phyloP scores from a whole-genome alignment of 2,329 filamentous ascomycete genomes.

The Fusarium brevicatenulatum region DNA sequence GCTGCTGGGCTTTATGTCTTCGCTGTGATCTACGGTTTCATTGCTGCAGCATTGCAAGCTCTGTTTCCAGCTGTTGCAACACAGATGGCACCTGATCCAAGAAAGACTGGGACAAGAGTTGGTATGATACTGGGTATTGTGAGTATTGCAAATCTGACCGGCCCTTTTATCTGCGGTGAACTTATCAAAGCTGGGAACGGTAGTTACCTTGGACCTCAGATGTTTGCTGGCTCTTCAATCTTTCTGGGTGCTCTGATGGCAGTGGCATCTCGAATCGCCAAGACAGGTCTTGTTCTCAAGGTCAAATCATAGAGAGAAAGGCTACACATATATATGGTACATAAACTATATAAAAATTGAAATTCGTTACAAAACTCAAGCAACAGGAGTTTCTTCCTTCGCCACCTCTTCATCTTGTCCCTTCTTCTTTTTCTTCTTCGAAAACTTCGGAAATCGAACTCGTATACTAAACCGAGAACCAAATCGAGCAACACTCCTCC shows the following conservation, averaged over 20 bases:
- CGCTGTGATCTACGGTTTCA: constrained; percentile 59
- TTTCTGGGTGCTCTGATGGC: constrained; percentile 37
- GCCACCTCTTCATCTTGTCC: not conserved
- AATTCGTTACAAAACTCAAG: too few species aligned
- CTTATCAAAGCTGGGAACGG: constrained; percentile 33
- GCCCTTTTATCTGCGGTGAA: constrained; percentile 42
- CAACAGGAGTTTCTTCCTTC: not conserved
- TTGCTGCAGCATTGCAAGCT: constrained; percentile 60
- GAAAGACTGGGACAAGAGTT: constrained; percentile 47
- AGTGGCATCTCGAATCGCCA: constrained; percentile 26
- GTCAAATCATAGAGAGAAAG: constrained; percentile 16
- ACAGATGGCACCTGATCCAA: constrained; percentile 50
- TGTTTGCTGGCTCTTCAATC: constrained; percentile 40
- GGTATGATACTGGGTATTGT: constrained; percentile 51
- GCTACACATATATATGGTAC: rapidly evolving
- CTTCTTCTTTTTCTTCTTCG: not conserved
- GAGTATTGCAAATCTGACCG: constrained; percentile 45
- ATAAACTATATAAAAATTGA: rapidly evolving
- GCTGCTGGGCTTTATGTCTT: constrained; percentile 43
- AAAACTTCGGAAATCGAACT: not conserved
- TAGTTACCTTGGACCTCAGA: constrained; percentile 38
- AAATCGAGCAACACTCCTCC: not conserved
- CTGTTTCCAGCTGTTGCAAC: constrained; percentile 62
- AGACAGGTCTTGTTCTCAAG: constrained; percentile 20
- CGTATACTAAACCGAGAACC: not conserved